phyloP scores from a whole-genome alignment of 148 eudicot genomes.

The Camellia lanceoleosa region DNA sequence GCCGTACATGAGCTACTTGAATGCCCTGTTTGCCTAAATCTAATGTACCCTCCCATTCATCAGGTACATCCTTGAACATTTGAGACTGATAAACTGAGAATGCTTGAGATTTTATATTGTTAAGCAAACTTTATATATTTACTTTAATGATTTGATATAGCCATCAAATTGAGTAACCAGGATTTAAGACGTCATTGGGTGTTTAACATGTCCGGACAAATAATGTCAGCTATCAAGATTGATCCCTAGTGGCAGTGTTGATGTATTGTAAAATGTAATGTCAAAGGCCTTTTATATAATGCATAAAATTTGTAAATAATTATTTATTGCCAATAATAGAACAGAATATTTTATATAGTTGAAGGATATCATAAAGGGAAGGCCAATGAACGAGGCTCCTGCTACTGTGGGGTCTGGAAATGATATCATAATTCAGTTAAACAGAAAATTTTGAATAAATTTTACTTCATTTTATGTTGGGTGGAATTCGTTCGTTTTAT shows the following conservation, averaged over 20 bases:
- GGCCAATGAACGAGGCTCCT: too few relatives aligned
- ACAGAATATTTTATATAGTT: too few relatives aligned
- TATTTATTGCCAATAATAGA: too few relatives aligned
- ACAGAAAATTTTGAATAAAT: too few relatives aligned
- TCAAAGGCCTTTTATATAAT: too few relatives aligned
- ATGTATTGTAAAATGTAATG: background rate
- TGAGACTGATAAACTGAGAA: background rate
- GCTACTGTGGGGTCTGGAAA: too few relatives aligned
- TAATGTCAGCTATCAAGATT: background rate
- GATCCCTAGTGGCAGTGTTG: conserved; percentile 2
- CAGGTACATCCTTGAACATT: conserved; percentile 39
- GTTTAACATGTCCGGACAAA: background rate
- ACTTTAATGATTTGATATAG: conserved; percentile 1
- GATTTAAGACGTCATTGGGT: background rate
- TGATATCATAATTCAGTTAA: too few relatives aligned
- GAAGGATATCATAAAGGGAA: too few relatives aligned
- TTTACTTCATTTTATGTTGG: too few relatives aligned
- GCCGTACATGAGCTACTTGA: conserved; percentile 60
- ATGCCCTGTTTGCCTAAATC: conserved; percentile 58
- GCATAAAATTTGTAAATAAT: too few relatives aligned
- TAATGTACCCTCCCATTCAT: conserved; percentile 66
- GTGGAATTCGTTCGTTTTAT: too few relatives aligned
- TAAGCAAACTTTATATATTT: background rate
- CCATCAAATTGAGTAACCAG: background rate
- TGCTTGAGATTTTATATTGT: background rate